Base-by-base conservation (phyloP, 2,329 filamentous ascomycete genomes). In the Bipolaris zeicola region DNA sequence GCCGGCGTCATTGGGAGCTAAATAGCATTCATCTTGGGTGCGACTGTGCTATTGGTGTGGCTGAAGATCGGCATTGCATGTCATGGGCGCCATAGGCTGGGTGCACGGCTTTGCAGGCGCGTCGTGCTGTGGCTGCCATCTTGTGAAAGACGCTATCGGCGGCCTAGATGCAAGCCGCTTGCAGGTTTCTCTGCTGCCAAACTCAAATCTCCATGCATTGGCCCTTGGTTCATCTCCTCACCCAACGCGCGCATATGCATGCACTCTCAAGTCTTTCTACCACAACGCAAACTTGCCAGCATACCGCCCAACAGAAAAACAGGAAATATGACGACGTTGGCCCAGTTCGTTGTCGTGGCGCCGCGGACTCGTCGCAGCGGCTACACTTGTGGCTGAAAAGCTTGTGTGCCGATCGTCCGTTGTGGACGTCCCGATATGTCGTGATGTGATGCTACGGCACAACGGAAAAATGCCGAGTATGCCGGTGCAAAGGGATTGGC, bases 51-150 rank as follows among this genome's bases (percentile, higher is more conserved):
- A 59, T 47, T 54, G 48, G 46, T 62, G 61, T 62, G 60, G 60
- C 60, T 64, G 53, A 54, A 36, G 60, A 61, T 60, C 53, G 52
- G 36, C 45, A 43, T 36, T 53, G 49, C 53, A 37, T 39, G 24
- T 43, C 22, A 51, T 50, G 16, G 36, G 42, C 26, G 36, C 26
- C 41, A 46, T 20, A 55, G 20, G 13, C 14, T 11, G 37, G 10
- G 5, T 1, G 55, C 62, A 46, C 47, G 20, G 50, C 38, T 38
- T 41, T 6, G 11, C 8, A 18, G 1, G 37, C 43, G 61, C 54
- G 38, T 60, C 39, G 41, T 63, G 55, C 52, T 45, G 62, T 64
- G 57, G 62, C 62, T 61, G 46, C 36, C 34, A 46, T 47, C n/a
- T 45, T 36, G 38, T 41, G 20, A 42, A 24, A 37, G 37, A 38